Conservation (phyloP, 2,329 filamentous ascomycete species). For the Aureobasidium sp. region DNA sequence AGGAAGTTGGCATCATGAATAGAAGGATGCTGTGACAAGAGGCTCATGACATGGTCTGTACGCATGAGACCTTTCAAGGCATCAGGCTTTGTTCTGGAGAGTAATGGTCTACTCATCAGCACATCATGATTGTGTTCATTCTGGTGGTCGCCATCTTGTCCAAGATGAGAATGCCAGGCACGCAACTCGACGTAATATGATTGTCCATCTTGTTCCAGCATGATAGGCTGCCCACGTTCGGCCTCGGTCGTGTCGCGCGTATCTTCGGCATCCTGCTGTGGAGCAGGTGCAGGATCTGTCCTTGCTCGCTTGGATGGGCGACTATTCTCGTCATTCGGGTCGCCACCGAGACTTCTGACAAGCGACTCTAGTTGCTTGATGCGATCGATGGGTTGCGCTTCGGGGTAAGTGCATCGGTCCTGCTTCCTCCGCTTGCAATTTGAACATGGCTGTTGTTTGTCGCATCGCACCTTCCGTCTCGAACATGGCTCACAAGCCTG, state of each 20-base stretch:
- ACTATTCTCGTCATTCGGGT: neutral
- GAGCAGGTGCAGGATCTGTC: neutral
- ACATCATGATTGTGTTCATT: neutral
- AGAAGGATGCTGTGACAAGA: neutral
- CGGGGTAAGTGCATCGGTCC: constrained; percentile 4
- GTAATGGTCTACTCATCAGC: neutral
- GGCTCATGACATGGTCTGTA: neutral
- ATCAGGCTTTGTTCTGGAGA: constrained; percentile 2
- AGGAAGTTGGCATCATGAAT: neutral
- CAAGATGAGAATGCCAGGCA: neutral
- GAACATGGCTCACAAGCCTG: constrained; percentile 1
- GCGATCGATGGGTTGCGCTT: neutral
- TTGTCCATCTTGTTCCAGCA: constrained; percentile 4
- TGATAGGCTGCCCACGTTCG: neutral
- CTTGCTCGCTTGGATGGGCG: neutral
- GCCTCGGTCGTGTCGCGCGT: neutral
- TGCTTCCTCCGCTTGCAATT: constrained; percentile 9
- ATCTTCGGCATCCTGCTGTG: neutral
- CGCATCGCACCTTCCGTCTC: constrained; percentile 13
- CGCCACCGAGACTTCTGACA: constrained; percentile 5
- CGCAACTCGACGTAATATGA: neutral
- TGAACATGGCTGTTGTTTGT: constrained; percentile 13
- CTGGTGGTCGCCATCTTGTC: neutral
- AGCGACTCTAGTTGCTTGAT: neutral
- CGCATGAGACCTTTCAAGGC: neutral